Base-by-base conservation (phyloP, 169 alveolate species). In the Plasmodium sp. region DNA sequence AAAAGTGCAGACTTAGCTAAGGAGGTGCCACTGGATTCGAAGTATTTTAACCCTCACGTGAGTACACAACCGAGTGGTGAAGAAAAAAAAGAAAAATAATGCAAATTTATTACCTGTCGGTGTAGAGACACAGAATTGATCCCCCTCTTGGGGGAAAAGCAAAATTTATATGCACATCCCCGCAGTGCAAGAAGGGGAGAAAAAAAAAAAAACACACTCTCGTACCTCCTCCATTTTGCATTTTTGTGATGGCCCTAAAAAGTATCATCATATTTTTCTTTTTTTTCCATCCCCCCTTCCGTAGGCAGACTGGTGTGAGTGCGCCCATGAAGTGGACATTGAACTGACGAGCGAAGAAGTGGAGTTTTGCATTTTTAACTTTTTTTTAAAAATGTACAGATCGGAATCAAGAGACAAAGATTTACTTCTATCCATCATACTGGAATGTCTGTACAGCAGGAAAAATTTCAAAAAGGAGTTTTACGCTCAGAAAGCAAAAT, bases 271-370 rank as follows among this genome's bases (percentile, higher is more conserved):
- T 36, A 43, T 31, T 51, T 48, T 18, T 48, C 34, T n/a, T 82
- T 22, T 4, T 16, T 58, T 34, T 54, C 41, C 16, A 27, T 72
- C 6, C 75, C 18, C 84, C 84, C 16, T 39, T 36, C 39, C 39
- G 12, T 14, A 86, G 93, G 93, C 93, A n/a, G 93, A 86, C 85
- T 86, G 93, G 93, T 86, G 85, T 27, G 93, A 86, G 41, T 86
- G 93, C 27, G 86, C 86, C 18, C 86, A 86, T 12, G 93, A 86
- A 77, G 39, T 86, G 31, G 85, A 86, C 81, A 39, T 86, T 33
- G 93, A 86, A 33, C 54, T 86, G 72, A 86, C 80, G 10, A 56
- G 27, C 10, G 81, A 86, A 75, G 93, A 86, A 77, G 86, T 79
- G 7, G 86, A 77, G 34, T 86, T 86, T 22, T 86, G 93, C 43